phyloP scores from a whole-genome alignment of 1,139 yeast genomes.

The Diutina sp. region DNA sequence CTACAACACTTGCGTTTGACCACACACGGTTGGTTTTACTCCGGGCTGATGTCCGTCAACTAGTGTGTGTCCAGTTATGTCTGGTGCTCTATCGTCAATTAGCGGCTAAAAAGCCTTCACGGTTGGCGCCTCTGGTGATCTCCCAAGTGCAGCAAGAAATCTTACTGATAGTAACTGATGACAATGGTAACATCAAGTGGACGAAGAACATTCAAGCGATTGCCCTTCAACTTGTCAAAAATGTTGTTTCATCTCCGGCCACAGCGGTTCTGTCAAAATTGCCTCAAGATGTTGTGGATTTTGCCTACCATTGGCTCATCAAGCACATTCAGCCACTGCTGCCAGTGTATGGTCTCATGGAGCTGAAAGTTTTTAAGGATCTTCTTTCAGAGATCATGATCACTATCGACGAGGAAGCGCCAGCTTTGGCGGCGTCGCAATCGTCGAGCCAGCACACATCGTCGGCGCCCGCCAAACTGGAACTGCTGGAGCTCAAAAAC shows the following conservation, averaged over 20 bases:
- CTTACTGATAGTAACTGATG: constrained; percentile 71
- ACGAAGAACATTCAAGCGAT: constrained; percentile 68
- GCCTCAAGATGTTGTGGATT: constrained; percentile 38
- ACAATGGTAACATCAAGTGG: constrained; percentile 83
- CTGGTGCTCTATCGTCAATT: constrained; percentile 62
- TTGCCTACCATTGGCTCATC: constrained; percentile 69
- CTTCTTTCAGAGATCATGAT: constrained; percentile 22
- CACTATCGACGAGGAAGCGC: constrained; percentile 4
- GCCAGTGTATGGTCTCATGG: constrained; percentile 70
- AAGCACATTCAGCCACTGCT: constrained; percentile 79
- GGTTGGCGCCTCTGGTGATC: constrained; percentile 17
- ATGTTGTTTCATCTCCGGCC: constrained; percentile 11
- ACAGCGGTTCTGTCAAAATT: constrained; percentile 8
- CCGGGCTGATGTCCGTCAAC: constrained; percentile 76
- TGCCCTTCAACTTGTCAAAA: constrained; percentile 57
- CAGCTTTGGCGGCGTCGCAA: constrained; percentile 2
- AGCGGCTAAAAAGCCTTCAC: constrained; percentile 8
- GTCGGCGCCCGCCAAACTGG: constrained; percentile 6
- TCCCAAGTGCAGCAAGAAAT: constrained; percentile 42
- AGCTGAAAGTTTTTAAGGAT: constrained; percentile 47
- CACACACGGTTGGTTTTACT: constrained; percentile 66
- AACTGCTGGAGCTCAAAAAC: constrained; percentile 29
- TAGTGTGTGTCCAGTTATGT: constrained; percentile 71
- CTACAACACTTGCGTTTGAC: constrained; percentile 79
- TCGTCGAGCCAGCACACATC: constrained; percentile 1